Base-by-base conservation (phyloP, 2,329 filamentous ascomycete genomes). In the Cladophialophora carrionii region DNA sequence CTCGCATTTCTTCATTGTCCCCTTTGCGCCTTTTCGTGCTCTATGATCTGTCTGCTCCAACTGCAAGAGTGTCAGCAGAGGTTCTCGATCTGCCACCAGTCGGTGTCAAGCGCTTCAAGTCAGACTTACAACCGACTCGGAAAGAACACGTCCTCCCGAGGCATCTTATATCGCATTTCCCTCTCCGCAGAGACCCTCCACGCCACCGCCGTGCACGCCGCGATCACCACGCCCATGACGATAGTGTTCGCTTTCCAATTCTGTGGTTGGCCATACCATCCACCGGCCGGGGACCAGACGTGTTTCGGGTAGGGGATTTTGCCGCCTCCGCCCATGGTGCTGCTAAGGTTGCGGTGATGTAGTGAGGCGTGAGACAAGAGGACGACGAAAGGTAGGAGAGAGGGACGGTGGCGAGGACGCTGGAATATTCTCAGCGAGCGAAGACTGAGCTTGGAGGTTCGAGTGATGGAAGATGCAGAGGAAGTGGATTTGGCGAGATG, bases 241-340 rank as follows among this genome's bases (percentile, higher is more conserved):
- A 89, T 84, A 4, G 95, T 99, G 83, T 99, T 99, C 74, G 83
- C 81, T 78, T 90, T 95, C 95, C 95, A 99, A 85, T 99, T 99
- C 72, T 86, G 84, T 61, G 95, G 95, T 78, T 96, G 94, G 61
- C 89, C 83, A 81, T 99, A 99, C 95, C 95, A 99, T 80, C 95
- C 95, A 85, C 95, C 95, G 71, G 94, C 85, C 68, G 95, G 95
- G 76, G 95, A 98, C 95, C 95, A 99, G 85, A 99, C 92, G 85
- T 99, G 94, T 85, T 96, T 97, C 24, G 76, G 84, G 73, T 84
- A 90, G 86, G 87, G 85, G 72, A 90, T 85, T 80, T 90, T 90
- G 79, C 86, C 88, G 83, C 92, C 92, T 82, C 90, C 90, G 82
- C 90, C 90, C 89, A 81, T 81, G 68, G 74, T 67, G 59, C 64